phyloP scores from a whole-genome alignment of 352 stramenopile species.

The Phytopythium montanum region DNA sequence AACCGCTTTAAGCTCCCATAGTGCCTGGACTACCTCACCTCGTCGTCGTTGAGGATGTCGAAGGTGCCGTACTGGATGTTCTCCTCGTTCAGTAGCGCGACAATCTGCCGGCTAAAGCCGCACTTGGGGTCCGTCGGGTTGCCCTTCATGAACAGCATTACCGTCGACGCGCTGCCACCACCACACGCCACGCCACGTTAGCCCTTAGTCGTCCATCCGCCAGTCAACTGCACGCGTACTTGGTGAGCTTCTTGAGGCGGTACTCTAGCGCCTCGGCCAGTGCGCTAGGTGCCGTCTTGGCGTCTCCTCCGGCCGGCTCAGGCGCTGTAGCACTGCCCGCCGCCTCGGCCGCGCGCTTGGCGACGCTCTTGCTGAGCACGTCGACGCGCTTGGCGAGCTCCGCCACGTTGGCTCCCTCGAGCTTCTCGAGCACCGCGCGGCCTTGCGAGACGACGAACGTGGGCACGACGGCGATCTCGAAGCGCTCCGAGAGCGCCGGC shows the following conservation, averaged over 20 bases:
- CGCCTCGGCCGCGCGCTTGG: conserved; percentile 41
- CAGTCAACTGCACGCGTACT: conserved; percentile 27
- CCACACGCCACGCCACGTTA: not conserved
- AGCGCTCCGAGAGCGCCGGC: conserved; percentile 80
- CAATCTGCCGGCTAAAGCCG: conserved; percentile 94
- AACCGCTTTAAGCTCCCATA: too few species aligned
- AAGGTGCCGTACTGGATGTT: conserved; percentile 95
- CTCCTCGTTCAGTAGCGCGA: conserved; percentile 91
- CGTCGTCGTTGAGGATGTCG: conserved; percentile 97
- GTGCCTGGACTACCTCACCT: too few species aligned
- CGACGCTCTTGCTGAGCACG: conserved; percentile 78
- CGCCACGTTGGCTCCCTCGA: conserved; percentile 80
- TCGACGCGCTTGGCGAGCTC: conserved; percentile 84
- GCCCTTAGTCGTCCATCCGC: not conserved
- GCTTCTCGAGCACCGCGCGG: conserved; percentile 72
- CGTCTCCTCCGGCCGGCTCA: conserved; percentile 13
- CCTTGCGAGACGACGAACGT: conserved; percentile 91
- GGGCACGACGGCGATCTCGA: conserved; percentile 91
- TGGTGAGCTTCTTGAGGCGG: conserved; percentile 81
- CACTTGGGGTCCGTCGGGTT: conserved; percentile 93
- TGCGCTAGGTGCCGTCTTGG: not conserved
- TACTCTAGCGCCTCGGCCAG: conserved; percentile 69
- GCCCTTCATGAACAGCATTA: conserved; percentile 99
- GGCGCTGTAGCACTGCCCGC: conserved; percentile 11
- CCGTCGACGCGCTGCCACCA: conserved; percentile 54